Conservation (phyloP, 768 basidiomycete genomes). For the Phanerodontia chrysosporium region DNA sequence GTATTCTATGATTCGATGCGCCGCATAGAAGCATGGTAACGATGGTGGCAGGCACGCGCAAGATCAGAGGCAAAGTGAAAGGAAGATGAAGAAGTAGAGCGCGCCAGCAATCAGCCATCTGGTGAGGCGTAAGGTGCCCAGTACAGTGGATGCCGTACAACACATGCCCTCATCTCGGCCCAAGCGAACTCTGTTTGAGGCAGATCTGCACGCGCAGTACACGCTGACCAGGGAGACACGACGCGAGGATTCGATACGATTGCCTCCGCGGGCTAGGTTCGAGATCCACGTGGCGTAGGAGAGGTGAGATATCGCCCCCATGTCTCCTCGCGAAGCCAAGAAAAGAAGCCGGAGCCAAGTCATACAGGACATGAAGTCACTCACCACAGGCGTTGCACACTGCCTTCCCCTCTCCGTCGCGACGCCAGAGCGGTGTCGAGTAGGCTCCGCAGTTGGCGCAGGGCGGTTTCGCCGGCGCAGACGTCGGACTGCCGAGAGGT, state of each 20-base stretch:
- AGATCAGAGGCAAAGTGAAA: slow-evolving; percentile 5
- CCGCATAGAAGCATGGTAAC: slow-evolving; percentile 10
- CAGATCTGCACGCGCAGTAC: slow-evolving; percentile 16
- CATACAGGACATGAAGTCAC: slow-evolving; percentile 35
- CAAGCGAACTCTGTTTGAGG: slow-evolving; percentile 9
- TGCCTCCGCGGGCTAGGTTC: slow-evolving; percentile 16
- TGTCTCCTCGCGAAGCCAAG: slow-evolving; percentile 13
- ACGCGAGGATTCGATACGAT: slow-evolving; percentile 27
- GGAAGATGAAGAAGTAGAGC: slow-evolving; percentile 9
- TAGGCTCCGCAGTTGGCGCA: slow-evolving; percentile 77
- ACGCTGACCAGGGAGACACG: slow-evolving; percentile 20
- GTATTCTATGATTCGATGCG: slow-evolving; percentile 1
- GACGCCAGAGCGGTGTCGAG: slow-evolving; percentile 80
- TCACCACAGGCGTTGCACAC: slow-evolving; percentile 91
- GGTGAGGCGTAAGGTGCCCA: neutral
- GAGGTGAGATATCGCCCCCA: slow-evolving; percentile 9
- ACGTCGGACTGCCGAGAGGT: neutral
- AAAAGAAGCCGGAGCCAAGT: slow-evolving; percentile 10
- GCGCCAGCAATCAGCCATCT: slow-evolving; percentile 18
- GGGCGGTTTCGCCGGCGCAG: slow-evolving; percentile 13
- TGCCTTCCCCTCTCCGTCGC: slow-evolving; percentile 75
- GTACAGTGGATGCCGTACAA: neutral
- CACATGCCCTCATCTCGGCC: slow-evolving; percentile 1
- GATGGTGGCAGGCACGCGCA: slow-evolving; percentile 18
- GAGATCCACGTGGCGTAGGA: slow-evolving; percentile 36